Percentiles rank a stretch among this genome's conserved stretches.
phyloP scores from a whole-genome alignment of 768 basidiomycete species.

The Tubosaeta brunneosetosa region DNA sequence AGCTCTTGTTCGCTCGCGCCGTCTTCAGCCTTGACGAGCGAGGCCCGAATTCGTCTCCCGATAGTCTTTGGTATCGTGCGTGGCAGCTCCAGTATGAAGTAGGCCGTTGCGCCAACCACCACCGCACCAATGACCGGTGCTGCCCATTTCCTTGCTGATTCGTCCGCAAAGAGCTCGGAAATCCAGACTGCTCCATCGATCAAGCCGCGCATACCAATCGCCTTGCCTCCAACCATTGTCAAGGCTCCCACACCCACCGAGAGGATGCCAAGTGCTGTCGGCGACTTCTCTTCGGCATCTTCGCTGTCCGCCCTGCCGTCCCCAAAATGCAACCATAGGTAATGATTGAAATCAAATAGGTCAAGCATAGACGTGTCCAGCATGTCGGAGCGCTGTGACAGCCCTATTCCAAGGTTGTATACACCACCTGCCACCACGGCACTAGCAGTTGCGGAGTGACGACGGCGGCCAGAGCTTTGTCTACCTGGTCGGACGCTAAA shows the following conservation, averaged over 20 bases:
- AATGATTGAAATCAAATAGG: conserved; percentile 80
- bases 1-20: conserved; percentile 46
- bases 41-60: conserved; percentile 73
- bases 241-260: conserved; percentile 81
- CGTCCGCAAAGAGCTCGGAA: conserved; percentile 75
- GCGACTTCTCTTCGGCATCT: conserved; percentile 37
- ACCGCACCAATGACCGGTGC: conserved; percentile 79
- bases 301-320: conserved; percentile 34
- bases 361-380: conserved; percentile 78
- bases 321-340: conserved; percentile 68
- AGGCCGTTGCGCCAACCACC: conserved; percentile 68
- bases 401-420: conserved; percentile 77
- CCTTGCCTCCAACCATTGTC: conserved; percentile 85
- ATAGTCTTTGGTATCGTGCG: conserved; percentile 84
- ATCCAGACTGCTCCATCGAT: conserved; percentile 76
- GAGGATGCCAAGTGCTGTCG: conserved; percentile 65
- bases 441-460: conserved; percentile 31
- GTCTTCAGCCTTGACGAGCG: conserved; percentile 47
- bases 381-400: conserved; percentile 73
- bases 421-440: conserved; percentile 72
- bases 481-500: conserved; percentile 58
- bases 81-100: conserved; percentile 85
- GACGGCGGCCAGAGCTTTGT: conserved; percentile 37
- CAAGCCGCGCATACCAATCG: conserved; percentile 67
- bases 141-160: conserved; percentile 78